phyloP scores from a whole-genome alignment of 768 basidiomycete genomes.

The Serendipita sp. region DNA sequence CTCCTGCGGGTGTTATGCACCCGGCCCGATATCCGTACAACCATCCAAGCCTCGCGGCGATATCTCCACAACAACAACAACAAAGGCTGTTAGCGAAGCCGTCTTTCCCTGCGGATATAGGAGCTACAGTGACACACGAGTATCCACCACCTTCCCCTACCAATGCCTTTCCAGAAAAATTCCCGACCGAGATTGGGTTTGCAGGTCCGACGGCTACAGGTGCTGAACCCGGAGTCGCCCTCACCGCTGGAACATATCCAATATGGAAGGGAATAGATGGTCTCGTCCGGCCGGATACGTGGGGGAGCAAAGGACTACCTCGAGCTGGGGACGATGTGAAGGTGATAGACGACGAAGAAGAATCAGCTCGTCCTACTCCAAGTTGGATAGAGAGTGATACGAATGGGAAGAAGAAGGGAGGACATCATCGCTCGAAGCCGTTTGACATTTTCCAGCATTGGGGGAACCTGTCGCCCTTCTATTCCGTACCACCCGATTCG shows the following conservation, averaged over 20 bases:
- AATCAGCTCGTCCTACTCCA: not conserved
- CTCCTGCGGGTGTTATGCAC: conserved; percentile 7
- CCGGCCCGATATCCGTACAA: not conserved
- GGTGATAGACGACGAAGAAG: not conserved
- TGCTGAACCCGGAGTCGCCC: conserved; percentile 16
- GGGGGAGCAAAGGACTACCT: too few species aligned
- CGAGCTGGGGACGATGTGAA: too few species aligned
- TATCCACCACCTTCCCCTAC: conserved; percentile 64
- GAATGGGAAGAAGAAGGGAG: not conserved
- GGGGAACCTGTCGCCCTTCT: conserved; percentile 83
- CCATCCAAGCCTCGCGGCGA: conserved; percentile 14
- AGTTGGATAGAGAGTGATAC: not conserved
- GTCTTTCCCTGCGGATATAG: conserved; percentile 27
- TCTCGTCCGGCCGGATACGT: conserved; percentile 13
- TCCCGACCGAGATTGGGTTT: conserved; percentile 65
- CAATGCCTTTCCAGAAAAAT: conserved; percentile 53
- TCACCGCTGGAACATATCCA: conserved; percentile 36
- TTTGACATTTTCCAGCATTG: conserved; percentile 63
- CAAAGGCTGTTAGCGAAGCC: too few species aligned
- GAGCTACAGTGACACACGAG: conserved; percentile 50
- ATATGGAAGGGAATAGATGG: conserved; percentile 40
- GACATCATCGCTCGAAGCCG: conserved; percentile 18
- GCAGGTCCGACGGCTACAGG: conserved; percentile 54
- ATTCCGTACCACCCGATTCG: conserved; percentile 43
- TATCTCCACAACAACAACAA: conserved; percentile 14